These are phyloP conservation scores for Papilionanthe hybrid DNA, from an alignment of 116 monocot genomes.

Conservation along the genomic window DNA sequence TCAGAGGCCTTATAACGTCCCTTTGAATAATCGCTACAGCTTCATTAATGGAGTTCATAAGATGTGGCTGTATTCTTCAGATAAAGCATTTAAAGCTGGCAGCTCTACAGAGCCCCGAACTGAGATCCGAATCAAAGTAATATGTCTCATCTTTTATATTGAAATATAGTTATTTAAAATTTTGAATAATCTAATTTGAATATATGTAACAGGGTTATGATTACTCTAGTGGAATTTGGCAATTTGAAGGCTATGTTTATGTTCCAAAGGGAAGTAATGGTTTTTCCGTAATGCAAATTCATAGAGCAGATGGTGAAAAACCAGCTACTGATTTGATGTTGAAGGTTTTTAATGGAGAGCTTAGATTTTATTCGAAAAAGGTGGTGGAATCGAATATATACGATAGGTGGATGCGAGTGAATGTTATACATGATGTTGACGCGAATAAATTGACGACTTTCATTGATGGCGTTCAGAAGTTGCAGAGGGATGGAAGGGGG, in stretches of 20 bases:
- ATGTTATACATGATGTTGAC: constrained; percentile 18
- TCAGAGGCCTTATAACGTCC: constrained; percentile 11
- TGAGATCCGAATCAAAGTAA: constrained; percentile 11
- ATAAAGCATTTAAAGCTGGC: constrained; percentile 6
- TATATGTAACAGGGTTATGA: constrained; percentile 10
- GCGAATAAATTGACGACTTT: not conserved
- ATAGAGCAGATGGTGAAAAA: not conserved
- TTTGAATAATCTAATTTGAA: too few relatives aligned
- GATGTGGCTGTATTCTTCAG: constrained; percentile 15
- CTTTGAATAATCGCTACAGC: constrained; percentile 9
- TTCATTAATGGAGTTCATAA: constrained; percentile 11
- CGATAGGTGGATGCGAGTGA: constrained; percentile 17
- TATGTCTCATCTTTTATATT: too few relatives aligned
- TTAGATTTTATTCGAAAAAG: not conserved
- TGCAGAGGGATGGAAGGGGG: not conserved
- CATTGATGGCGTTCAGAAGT: constrained; percentile 9
- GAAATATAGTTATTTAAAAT: too few relatives aligned
- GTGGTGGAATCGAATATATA: constrained; percentile 6
- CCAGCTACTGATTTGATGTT: constrained; percentile 17
- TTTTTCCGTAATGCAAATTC: constrained; percentile 18
- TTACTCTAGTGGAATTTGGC: constrained; percentile 24
- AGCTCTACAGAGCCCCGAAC: constrained; percentile 9
- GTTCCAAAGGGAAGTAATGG: constrained; percentile 16
- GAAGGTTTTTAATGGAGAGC: constrained; percentile 9
- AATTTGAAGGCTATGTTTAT: constrained; percentile 17